These are phyloP conservation scores for Pseudogymnoascus sp. DNA, from an alignment of 2,329 filamentous ascomycete genomes.

Conservation along the genomic window DNA sequence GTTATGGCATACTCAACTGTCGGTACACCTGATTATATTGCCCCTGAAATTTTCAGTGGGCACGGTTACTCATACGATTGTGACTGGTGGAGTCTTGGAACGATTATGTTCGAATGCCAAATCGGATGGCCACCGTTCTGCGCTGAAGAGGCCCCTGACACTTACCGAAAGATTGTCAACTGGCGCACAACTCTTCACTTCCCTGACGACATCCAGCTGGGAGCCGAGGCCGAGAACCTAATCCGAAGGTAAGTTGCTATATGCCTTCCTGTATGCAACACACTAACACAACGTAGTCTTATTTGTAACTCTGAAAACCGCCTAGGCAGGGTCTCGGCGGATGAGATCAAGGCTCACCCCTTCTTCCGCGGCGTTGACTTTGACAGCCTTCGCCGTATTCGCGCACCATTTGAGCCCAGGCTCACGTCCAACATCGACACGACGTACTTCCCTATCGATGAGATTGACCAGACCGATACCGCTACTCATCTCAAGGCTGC, in stretches of 20 bases:
- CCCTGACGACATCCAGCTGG: slow-evolving; percentile 86
- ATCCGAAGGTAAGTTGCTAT: slow-evolving; percentile 66
- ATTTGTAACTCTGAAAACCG: slow-evolving; percentile 92
- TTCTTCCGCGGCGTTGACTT: slow-evolving; percentile 98
- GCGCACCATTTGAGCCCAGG: slow-evolving; percentile 91
- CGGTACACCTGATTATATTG: slow-evolving; percentile 96
- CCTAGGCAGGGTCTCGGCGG: slow-evolving; percentile 75
- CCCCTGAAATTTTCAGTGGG: slow-evolving; percentile 94
- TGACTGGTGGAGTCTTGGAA: slow-evolving; percentile 98
- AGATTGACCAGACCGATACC: slow-evolving; percentile 95
- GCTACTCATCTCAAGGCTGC: slow-evolving; percentile 71
- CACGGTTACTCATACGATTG: slow-evolving; percentile 95
- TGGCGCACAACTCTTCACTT: slow-evolving; percentile 96
- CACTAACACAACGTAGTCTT: slow-evolving; percentile 48
- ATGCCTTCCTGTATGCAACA: not conserved
- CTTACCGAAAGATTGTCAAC: slow-evolving; percentile 98
- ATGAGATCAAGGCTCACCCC: slow-evolving; percentile 85
- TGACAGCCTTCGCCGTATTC: slow-evolving; percentile 83
- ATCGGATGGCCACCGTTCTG: slow-evolving; percentile 99
- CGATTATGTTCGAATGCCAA: slow-evolving; percentile 99
- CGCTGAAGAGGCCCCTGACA: slow-evolving; percentile 93
- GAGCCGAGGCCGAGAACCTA: slow-evolving; percentile 81
- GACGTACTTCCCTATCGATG: slow-evolving; percentile 96
- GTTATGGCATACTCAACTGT: slow-evolving; percentile 98
- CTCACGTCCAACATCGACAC: slow-evolving; percentile 91